These are phyloP conservation scores for Carpinus fangiana DNA, from an alignment of 306 rosid genomes.

Conservation along the genomic window DNA sequence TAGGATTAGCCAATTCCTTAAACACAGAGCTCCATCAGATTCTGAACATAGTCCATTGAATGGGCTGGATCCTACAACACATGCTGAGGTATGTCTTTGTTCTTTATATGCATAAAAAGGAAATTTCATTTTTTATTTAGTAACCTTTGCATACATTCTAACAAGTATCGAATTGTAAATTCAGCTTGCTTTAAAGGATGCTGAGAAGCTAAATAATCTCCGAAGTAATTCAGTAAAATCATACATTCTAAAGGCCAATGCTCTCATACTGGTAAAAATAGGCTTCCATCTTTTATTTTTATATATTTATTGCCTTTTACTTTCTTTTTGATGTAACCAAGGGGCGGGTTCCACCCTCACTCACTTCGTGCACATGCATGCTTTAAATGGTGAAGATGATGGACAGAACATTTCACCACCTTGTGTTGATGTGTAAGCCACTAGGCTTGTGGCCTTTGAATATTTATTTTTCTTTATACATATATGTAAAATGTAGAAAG, in stretches of 20 bases:
- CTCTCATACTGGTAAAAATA: slow-evolving; percentile 67
- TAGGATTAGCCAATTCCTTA: slow-evolving; percentile 80
- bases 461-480: background rate
- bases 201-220: slow-evolving; percentile 64
- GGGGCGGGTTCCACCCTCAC: background rate
- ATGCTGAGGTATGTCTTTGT: slow-evolving; percentile 74
- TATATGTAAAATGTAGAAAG: background rate
- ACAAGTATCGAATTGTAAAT: slow-evolving; percentile 18
- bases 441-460: background rate
- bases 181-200: slow-evolving; percentile 97
- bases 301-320: background rate
- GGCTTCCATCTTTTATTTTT: background rate
- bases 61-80: slow-evolving; percentile 94
- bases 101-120: slow-evolving; percentile 23
- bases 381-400: background rate
- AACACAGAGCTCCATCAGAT: slow-evolving; percentile 64
- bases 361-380: background rate
- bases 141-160: slow-evolving; percentile 12
- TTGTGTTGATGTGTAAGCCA: background rate
- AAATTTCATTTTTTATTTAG: slow-evolving; percentile 21
- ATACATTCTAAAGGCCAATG: slow-evolving; percentile 71
- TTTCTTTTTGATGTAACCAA: background rate
- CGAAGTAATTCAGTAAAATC: slow-evolving; percentile 58
- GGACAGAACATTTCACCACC: background rate
- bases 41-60: slow-evolving; percentile 80